Conservation (phyloP, 345 rosid genomes). For the Eutrema yunnanense region DNA sequence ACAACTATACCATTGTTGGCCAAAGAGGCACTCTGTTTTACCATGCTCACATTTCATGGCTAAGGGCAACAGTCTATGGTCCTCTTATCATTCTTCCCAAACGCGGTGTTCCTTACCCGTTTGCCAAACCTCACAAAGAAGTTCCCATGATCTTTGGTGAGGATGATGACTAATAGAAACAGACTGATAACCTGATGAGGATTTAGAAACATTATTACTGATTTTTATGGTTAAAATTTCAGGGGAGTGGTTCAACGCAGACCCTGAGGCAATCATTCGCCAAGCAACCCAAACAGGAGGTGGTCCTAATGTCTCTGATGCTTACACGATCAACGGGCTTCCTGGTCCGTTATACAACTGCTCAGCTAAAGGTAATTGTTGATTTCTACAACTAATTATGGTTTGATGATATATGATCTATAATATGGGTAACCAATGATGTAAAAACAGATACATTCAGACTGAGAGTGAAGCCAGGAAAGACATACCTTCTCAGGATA, state of each 20-base stretch:
- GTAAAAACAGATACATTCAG: slow-evolving; percentile 32
- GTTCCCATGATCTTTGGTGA: slow-evolving; percentile 65
- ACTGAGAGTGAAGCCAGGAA: slow-evolving; percentile 35
- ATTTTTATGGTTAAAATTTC: slow-evolving; percentile 16
- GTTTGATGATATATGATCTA: neutral
- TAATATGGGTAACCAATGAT: neutral
- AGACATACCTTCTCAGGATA: slow-evolving; percentile 35
- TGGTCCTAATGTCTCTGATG: slow-evolving; percentile 82
- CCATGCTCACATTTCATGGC: slow-evolving; percentile 82
- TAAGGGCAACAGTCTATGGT: slow-evolving; percentile 68
- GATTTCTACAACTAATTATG: neutral
- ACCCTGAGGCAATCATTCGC: slow-evolving; percentile 59
- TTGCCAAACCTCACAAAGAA: slow-evolving; percentile 68
- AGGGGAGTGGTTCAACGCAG: slow-evolving; percentile 80
- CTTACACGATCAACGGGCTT: slow-evolving; percentile 67
- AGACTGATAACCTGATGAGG: slow-evolving; percentile 8
- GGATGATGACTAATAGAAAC: neutral
- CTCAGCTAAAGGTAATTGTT: slow-evolving; percentile 50
- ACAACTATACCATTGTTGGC: slow-evolving; percentile 63
- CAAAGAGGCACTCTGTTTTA: slow-evolving; percentile 73
- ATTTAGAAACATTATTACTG: neutral
- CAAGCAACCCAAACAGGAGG: slow-evolving; percentile 71
- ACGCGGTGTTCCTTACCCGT: slow-evolving; percentile 58
- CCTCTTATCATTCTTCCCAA: slow-evolving; percentile 68
- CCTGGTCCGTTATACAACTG: slow-evolving; percentile 83